Evolutionary conservation across 257 asterid species (phyloP).

Genomic region (Penstemon eatonii): DNA sequence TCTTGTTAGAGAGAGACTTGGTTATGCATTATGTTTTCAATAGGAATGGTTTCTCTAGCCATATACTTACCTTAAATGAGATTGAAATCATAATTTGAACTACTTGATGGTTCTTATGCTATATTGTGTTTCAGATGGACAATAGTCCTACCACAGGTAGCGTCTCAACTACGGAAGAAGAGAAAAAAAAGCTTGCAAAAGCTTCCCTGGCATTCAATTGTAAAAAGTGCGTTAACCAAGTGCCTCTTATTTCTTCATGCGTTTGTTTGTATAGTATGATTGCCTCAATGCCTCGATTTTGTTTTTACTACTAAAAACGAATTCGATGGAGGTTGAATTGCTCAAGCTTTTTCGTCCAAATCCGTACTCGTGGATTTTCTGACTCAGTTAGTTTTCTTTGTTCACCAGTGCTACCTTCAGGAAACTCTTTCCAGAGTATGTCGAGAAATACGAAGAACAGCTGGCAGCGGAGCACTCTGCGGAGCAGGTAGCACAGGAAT

Average conservation of each 20-base stretch:
- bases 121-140: constrained; percentile 66
- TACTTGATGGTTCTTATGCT: constrained; percentile 15
- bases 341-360: constrained; percentile 4
- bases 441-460: constrained; percentile 75
- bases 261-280: constrained; percentile 4
- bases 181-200: constrained; percentile 81
- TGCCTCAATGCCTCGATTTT: neutral
- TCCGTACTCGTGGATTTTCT: neutral
- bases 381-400: constrained; percentile 18
- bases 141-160: constrained; percentile 95
- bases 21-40: constrained; percentile 2
- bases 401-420: constrained; percentile 66
- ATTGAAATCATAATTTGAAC: neutral
- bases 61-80: constrained; percentile 12
- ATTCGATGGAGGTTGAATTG: neutral
- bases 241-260: constrained; percentile 12
- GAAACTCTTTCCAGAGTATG: constrained; percentile 82
- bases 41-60: constrained; percentile 24
- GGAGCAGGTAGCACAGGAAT: constrained; percentile 42
- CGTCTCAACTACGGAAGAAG: constrained; percentile 76
- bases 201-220: constrained; percentile 87
- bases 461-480: constrained; percentile 51
- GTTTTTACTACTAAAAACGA: neutral
- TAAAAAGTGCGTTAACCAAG: constrained; percentile 64
- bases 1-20: neutral